These are phyloP conservation scores for Tuber indicum DNA, from an alignment of 495 filamentous ascomycete genomes.

Conservation along the genomic window DNA sequence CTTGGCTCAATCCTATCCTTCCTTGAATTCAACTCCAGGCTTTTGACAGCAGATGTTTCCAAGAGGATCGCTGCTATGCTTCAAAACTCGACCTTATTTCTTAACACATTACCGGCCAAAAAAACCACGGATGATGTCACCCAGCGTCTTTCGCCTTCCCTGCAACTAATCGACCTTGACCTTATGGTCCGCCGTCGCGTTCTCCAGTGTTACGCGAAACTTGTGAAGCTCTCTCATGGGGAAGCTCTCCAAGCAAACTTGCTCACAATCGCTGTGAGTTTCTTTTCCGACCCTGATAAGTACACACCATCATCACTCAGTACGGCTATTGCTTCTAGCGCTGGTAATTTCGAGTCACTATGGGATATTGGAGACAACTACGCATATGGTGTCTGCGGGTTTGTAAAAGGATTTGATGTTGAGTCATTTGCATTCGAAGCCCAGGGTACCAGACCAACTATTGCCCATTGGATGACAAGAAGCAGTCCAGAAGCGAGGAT, in stretches of 20 bases:
- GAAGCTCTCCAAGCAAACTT: slow-evolving; percentile 89
- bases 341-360: slow-evolving; percentile 79
- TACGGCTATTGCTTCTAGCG: slow-evolving; percentile 85
- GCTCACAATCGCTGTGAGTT: slow-evolving; percentile 80
- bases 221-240: slow-evolving; percentile 77
- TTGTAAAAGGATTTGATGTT: slow-evolving; percentile 70
- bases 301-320: slow-evolving; percentile 77
- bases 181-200: slow-evolving; percentile 91
- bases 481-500: slow-evolving; percentile 62
- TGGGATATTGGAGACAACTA: slow-evolving; percentile 95
- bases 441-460: slow-evolving; percentile 52
- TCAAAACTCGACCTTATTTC: slow-evolving; percentile 86
- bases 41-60: slow-evolving; percentile 91
- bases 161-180: slow-evolving; percentile 86
- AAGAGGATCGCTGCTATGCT: slow-evolving; percentile 86
- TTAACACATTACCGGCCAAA: slow-evolving; percentile 71
- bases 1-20: slow-evolving; percentile 86
- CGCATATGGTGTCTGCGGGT: slow-evolving; percentile 83
- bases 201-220: slow-evolving; percentile 85
- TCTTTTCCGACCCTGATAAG: slow-evolving; percentile 89
- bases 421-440: slow-evolving; percentile 54
- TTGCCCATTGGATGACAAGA: slow-evolving; percentile 55
- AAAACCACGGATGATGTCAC: slow-evolving; percentile 84
- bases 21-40: slow-evolving; percentile 83
- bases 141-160: slow-evolving; percentile 72